Conservation (phyloP, 2,329 filamentous ascomycete genomes). For the Xylaria sp. region DNA sequence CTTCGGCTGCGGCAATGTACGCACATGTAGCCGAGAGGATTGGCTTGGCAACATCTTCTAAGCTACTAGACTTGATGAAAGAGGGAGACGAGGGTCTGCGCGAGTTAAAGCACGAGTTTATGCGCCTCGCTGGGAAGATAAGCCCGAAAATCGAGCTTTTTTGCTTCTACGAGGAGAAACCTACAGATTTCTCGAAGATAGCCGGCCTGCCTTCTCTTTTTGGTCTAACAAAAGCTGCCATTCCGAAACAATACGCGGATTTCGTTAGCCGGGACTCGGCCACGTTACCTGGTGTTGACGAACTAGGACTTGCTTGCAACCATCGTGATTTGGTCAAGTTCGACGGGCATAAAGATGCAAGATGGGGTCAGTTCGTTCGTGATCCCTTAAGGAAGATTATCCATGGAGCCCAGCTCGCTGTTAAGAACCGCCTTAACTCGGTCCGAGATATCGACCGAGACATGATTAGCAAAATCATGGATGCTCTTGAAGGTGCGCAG, state of each 20-base stretch:
- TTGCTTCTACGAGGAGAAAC: conserved; percentile 55
- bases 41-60: conserved; percentile 49
- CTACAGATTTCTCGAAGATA: conserved; percentile 52
- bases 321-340: conserved; percentile 57
- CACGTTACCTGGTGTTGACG: conserved; percentile 50
- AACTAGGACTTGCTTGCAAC: conserved; percentile 50
- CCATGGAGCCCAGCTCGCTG: conserved; percentile 49
- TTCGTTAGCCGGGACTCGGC: conserved; percentile 56
- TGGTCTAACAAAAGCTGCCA: conserved; percentile 42
- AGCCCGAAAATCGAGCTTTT: conserved; percentile 51
- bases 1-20: conserved; percentile 52
- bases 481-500: conserved; percentile 49
- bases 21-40: conserved; percentile 49
- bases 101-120: conserved; percentile 54
- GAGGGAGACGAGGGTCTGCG: conserved; percentile 52
- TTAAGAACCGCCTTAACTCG: conserved; percentile 52
- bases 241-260: conserved; percentile 51
- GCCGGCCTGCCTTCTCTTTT: conserved; percentile 48
- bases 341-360: conserved; percentile 52
- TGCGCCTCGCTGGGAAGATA: conserved; percentile 50
- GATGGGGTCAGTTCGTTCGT: conserved; percentile 51
- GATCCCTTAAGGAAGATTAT: conserved; percentile 52
- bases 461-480: conserved; percentile 48
- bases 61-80: conserved; percentile 54
- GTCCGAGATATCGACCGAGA: conserved; percentile 51